Evolutionary conservation across 2,329 filamentous ascomycete species (phyloP), one percentile per base, ranked within the genome.

Genomic region (Fusarium marasasianum): DNA sequence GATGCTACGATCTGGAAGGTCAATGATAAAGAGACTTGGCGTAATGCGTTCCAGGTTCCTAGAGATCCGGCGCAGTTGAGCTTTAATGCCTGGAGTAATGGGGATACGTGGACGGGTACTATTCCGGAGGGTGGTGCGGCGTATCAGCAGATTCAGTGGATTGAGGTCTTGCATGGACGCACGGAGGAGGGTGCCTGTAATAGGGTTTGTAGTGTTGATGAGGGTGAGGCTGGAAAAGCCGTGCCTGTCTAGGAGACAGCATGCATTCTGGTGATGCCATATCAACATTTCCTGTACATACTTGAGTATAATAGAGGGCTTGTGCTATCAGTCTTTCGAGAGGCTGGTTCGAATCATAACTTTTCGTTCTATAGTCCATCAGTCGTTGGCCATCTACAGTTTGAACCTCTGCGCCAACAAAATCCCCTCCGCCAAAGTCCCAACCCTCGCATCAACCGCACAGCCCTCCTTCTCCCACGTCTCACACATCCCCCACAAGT

Each of bases 371-470:
- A 33, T 10, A 54, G 22, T 33, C 29, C 11, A 26, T 54, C 22
- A 48, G 20, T 13, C 48, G 5, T 26, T 22, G 37, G 29, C 1
- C 31, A 5, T 63, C 53, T 74, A 86, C 31, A 88, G 78, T 73
- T 83, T 85, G 64, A 88, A 84, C 71, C 83, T 82, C 84, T 90
- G 92, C 26, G 92, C 92, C 71, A 94, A 83, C 79, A 95, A 91
- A 68, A 96, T 91, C 0, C 93, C 93, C 81, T 96, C 93, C 0
- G 93, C 94, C 51, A 96, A 82, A 10, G 92, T 94, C 4, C 92
- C 93, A 5, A 96, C 91, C 44, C 93, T 86, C 11, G 93, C 93
- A 81, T 96, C 94, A 74, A 96, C 93, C 3, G 92, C 93, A 81
- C 89, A 95, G 0, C 94, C 94, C 72, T 94, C 85, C 5, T 84